Base-by-base conservation (phyloP, 2,329 filamentous ascomycete species). In the Paecilomyces sp. region DNA sequence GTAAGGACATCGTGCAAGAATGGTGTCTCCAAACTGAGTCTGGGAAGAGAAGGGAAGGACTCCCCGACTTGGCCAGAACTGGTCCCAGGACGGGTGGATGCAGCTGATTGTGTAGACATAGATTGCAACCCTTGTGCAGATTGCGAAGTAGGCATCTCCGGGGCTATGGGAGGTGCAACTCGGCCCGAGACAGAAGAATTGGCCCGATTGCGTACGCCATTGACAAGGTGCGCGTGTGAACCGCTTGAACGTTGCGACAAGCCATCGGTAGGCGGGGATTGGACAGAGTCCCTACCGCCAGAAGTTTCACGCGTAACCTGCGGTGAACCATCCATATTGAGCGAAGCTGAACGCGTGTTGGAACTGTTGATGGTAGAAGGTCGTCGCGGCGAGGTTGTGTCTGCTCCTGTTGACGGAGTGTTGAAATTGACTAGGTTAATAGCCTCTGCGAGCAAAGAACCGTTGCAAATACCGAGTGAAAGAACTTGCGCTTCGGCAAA, bases 381-480 rank as follows among this genome's bases (percentile, higher is more conserved):
- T 77, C 84, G 69, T 70, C 80, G 74, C 59, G 79, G 68, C 0
- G 78, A 78, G 57, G 68, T 70, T 9, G 74, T 67, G 18, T 72
- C 72, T 12, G 74, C 66, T 52, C 70, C 70, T 57, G 66, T 72
- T 6, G 75, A 71, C 4, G 83, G 77, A 1, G 86, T 85, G 47
- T 82, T 78, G 72, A 85, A 82, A 77, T 88, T 75, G 75, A 88
- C 66, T 80, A 84, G 24, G 77, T 88, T 68, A 75, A 82, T 72
- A 70, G 84, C 73, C 70, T 87, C 79, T 66, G 85, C 72, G 75
- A 89, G 70, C 72, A 86, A 66, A 5, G 81, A 80, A 18, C 90
- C 89, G 69, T 95, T 96, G 74, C 92, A 84, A 59, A 96, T 89
- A 18, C 86, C 85, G 54, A 97, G 83, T 55, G 83, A 84, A 64